A percentile compares a stretch with the other conserved stretches of the same genome.
Evolutionary conservation across 257 asterid species (phyloP).

Genomic region (Pogostemon cablin): DNA sequence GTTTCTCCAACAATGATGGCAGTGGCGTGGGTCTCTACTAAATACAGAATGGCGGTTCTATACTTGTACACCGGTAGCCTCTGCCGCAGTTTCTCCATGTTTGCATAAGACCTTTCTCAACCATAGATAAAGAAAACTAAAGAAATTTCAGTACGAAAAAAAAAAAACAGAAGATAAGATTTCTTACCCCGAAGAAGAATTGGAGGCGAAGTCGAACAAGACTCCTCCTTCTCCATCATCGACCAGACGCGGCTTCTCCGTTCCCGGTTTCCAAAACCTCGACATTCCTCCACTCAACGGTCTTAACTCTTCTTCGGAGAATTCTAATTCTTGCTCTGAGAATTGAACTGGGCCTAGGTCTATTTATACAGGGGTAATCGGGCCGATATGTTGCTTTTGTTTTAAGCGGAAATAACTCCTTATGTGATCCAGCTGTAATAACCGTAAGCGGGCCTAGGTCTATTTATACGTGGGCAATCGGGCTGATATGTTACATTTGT

Average conservation of each 20-base stretch:
- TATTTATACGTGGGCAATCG: too few relatives aligned
- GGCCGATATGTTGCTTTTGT: too few relatives aligned
- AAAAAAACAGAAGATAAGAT: not conserved
- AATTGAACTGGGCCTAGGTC: too few relatives aligned
- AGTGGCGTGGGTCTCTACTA: conserved; percentile 88
- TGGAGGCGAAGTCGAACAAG: conserved; percentile 55
- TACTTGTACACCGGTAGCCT: conserved; percentile 82
- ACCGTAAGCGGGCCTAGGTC: too few relatives aligned
- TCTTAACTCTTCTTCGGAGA: not conserved
- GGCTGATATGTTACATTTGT: too few relatives aligned
- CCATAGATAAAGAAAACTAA: not conserved
- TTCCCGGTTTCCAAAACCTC: conserved; percentile 90
- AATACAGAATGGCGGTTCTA: conserved; percentile 66
- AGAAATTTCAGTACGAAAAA: not conserved
- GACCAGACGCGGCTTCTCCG: conserved; percentile 77
- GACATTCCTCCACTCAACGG: conserved; percentile 44
- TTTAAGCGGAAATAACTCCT: too few relatives aligned
- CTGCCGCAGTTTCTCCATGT: conserved; percentile 68
- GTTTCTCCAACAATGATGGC: conserved; percentile 95
- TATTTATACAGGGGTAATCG: too few relatives aligned
- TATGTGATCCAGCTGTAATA: too few relatives aligned
- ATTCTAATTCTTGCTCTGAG: too few relatives aligned
- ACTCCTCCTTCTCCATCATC: conserved; percentile 98
- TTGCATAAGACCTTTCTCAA: conserved; percentile 49
- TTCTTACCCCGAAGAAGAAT: conserved; percentile 72